A percentile compares a stretch with the other conserved stretches of the same genome.
Conservation (phyloP, 805 yeast genomes). For the Metschnikowia kofuensis region DNA sequence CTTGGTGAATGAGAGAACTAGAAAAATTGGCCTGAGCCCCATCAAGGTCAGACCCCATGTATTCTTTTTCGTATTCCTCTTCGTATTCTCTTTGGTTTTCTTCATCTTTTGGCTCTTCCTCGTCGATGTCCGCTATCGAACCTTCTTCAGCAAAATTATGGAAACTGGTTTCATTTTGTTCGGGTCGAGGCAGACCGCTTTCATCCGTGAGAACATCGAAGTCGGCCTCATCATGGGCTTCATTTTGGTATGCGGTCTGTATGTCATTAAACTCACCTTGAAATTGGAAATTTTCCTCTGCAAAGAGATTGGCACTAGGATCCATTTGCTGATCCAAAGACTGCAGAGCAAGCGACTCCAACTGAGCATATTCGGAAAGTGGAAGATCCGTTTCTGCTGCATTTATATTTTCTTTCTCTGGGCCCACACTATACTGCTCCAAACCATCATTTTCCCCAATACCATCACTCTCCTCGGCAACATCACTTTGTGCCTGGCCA, state of each 20-base stretch:
- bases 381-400: background rate
- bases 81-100: background rate
- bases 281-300: background rate
- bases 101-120: background rate
- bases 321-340: background rate
- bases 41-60: background rate
- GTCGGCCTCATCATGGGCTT: background rate
- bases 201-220: background rate
- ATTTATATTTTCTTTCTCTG: background rate
- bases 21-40: background rate
- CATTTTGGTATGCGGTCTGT: background rate
- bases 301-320: conserved; percentile 3
- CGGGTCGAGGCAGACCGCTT: background rate
- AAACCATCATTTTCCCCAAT: background rate
- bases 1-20: no score
- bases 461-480: background rate
- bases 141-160: conserved; percentile 1
- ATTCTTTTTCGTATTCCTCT: background rate
- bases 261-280: background rate
- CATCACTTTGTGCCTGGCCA: conserved; percentile 1
- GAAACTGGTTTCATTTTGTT: background rate
- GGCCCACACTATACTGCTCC: background rate
- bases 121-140: background rate
- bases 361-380: background rate
- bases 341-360: background rate